Percentiles rank a stretch among this genome's conserved stretches.
Evolutionary conservation across 495 filamentous ascomycete genomes (phyloP).

Genomic region (Oleoguttula mirabilis): DNA sequence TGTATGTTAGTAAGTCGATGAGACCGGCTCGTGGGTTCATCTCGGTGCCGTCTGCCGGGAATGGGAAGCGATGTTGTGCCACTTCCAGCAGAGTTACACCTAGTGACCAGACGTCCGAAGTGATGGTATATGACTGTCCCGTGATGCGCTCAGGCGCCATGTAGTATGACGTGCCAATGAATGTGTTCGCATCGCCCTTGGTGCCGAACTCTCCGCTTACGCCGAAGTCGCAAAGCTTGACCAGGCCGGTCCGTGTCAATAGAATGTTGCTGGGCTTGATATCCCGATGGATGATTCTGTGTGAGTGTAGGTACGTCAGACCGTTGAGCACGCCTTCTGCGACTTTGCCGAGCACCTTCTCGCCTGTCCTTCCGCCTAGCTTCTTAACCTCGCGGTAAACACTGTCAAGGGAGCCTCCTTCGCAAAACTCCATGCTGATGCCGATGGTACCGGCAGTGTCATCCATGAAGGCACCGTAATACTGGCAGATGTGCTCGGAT

Average conservation of each 20-base stretch:
- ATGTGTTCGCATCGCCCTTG: conserved; percentile 96
- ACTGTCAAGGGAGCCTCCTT: conserved; percentile 86
- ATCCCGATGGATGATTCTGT: conserved; percentile 96
- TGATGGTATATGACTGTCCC: conserved; percentile 95
- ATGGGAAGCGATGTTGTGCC: conserved; percentile 94
- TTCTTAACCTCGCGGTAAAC: conserved; percentile 96
- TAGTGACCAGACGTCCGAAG: conserved; percentile 93
- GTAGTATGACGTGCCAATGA: conserved; percentile 97
- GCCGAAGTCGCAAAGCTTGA: conserved; percentile 97
- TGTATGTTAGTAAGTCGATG: conserved; percentile 92
- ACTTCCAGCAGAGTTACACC: conserved; percentile 95
- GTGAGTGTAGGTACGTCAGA: conserved; percentile 87
- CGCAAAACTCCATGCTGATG: conserved; percentile 98
- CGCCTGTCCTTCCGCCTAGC: conserved; percentile 84
- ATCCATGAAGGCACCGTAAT: conserved; percentile 94
- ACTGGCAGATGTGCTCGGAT: conserved; percentile 86
- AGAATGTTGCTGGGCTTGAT: conserved; percentile 98
- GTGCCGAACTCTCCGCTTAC: conserved; percentile 96
- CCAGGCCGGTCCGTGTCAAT: conserved; percentile 79
- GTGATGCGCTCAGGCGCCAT: conserved; percentile 98
- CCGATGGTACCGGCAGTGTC: conserved; percentile 86
- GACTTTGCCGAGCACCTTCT: conserved; percentile 97
- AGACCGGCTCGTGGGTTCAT: conserved; percentile 76
- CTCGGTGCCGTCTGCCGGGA: conserved; percentile 91
- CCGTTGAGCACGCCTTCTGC: conserved; percentile 92